Conservation (phyloP, 73 alveolate species). For the Symbiodinium natans region DNA sequence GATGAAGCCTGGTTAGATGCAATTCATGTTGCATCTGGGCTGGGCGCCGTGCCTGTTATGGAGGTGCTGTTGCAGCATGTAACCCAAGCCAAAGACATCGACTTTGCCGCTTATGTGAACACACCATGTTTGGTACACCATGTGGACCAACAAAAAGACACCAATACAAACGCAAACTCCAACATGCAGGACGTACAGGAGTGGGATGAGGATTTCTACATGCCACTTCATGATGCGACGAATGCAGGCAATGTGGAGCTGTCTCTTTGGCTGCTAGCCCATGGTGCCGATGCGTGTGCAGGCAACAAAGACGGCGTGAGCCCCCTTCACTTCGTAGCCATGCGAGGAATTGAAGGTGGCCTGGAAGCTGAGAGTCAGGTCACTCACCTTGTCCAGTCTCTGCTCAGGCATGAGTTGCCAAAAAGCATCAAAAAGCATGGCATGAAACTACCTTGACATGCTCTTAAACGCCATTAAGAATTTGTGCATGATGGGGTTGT, state of each 20-base stretch:
- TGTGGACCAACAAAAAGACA: neutral
- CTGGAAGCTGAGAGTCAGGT: neutral
- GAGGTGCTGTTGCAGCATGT: conserved; percentile 4
- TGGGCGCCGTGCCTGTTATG: conserved; percentile 11
- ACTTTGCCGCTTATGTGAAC: neutral
- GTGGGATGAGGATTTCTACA: conserved; percentile 20
- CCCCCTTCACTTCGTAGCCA: neutral
- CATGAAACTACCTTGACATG: too few species aligned
- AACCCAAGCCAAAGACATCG: neutral
- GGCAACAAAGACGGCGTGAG: conserved; percentile 14
- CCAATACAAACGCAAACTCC: neutral
- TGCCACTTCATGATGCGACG: neutral
- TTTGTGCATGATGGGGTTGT: too few species aligned
- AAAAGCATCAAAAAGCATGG: too few species aligned
- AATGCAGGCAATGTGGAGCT: conserved; percentile 25
- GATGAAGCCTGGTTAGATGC: conserved; percentile 23
- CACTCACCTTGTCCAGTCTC: neutral
- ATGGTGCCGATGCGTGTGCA: neutral
- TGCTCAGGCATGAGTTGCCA: neutral
- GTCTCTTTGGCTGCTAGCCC: conserved; percentile 18
- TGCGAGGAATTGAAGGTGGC: neutral
- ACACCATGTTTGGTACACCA: conserved; percentile 8
- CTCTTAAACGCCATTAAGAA: too few species aligned
- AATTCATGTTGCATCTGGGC: neutral
- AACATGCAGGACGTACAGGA: neutral